Evolutionary conservation across 768 basidiomycete genomes (phyloP).

Genomic region (Kwoniella newhampshirensis): DNA sequence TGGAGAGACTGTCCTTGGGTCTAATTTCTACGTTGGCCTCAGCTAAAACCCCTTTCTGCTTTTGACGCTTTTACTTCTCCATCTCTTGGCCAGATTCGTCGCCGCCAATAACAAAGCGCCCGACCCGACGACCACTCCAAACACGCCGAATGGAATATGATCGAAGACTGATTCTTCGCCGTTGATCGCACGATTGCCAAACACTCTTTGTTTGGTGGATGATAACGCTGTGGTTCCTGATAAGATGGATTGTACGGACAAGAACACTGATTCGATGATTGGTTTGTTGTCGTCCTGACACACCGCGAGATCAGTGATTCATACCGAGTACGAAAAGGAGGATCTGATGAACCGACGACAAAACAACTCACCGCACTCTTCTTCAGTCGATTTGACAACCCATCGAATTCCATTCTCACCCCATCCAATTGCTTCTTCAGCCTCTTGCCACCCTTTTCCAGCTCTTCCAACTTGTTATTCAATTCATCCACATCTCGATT

Average conservation of each 20-base stretch:
- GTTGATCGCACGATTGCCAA: background rate
- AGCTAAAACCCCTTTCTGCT: slow-evolving; percentile 1
- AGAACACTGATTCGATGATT: slow-evolving; percentile 15
- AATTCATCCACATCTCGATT: slow-evolving; percentile 30
- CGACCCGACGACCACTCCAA: slow-evolving; percentile 7
- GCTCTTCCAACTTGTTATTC: slow-evolving; percentile 21
- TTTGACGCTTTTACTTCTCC: background rate
- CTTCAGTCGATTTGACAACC: slow-evolving; percentile 14
- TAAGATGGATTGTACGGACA: slow-evolving; percentile 12
- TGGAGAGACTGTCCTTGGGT: too few relatives aligned
- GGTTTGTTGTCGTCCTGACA: slow-evolving; percentile 21
- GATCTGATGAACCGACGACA: too few relatives aligned
- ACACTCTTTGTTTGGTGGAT: background rate
- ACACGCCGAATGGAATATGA: slow-evolving; percentile 12
- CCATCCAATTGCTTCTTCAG: slow-evolving; percentile 29
- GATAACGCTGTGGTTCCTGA: slow-evolving; percentile 10
- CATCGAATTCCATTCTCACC: slow-evolving; percentile 24
- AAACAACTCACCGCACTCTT: slow-evolving; percentile 26
- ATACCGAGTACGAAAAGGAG: background rate
- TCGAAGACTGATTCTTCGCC: background rate
- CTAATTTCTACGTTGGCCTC: background rate
- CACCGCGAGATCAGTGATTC: background rate
- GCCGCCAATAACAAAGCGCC: background rate
- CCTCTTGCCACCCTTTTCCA: slow-evolving; percentile 19
- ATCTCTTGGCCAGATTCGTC: slow-evolving; percentile 6